A percentile compares a stretch with the other conserved stretches of the same genome.
Conservation (phyloP, 2,329 filamentous ascomycete species). For the Aspergillus sclerotialis region DNA sequence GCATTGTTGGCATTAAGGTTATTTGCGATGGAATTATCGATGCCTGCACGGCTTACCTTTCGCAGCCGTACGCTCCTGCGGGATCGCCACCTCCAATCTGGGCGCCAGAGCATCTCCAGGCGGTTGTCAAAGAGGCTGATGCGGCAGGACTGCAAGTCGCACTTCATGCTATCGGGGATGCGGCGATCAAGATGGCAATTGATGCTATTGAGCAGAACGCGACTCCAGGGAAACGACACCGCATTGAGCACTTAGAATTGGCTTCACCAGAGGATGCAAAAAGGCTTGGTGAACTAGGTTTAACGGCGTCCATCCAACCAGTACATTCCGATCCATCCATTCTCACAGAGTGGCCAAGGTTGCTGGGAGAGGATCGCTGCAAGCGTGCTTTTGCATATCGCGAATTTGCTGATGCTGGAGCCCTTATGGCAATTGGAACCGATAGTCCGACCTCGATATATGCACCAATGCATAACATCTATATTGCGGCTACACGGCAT, state of each 20-base stretch:
- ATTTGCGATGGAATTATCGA: conserved; percentile 47
- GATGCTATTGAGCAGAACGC: conserved; percentile 26
- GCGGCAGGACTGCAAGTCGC: conserved; percentile 41
- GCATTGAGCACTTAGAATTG: conserved; percentile 47
- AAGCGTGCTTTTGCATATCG: conserved; percentile 44
- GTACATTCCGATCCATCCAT: conserved; percentile 39
- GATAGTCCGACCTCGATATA: conserved; percentile 45
- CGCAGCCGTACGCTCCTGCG: conserved; percentile 28
- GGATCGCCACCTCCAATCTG: conserved; percentile 35
- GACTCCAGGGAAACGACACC: conserved; percentile 34
- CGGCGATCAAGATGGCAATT: conserved; percentile 39
- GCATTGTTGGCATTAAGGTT: conserved; percentile 43
- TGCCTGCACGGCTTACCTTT: conserved; percentile 27
- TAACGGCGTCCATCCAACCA: conserved; percentile 35
- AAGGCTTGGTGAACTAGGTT: conserved; percentile 38
- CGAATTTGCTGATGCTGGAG: conserved; percentile 39
- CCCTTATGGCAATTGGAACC: conserved; percentile 39
- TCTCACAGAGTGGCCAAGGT: conserved; percentile 39
- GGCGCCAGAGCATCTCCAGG: conserved; percentile 32
- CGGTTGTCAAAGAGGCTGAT: conserved; percentile 38
- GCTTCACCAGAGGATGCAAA: conserved; percentile 40
- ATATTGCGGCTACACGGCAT: conserved; percentile 43
- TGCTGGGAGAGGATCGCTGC: conserved; percentile 38
- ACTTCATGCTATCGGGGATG: conserved; percentile 46
- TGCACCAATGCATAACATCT: conserved; percentile 39